phyloP scores from a whole-genome alignment of 2,329 filamentous ascomycete species.

The Chalara sp. region DNA sequence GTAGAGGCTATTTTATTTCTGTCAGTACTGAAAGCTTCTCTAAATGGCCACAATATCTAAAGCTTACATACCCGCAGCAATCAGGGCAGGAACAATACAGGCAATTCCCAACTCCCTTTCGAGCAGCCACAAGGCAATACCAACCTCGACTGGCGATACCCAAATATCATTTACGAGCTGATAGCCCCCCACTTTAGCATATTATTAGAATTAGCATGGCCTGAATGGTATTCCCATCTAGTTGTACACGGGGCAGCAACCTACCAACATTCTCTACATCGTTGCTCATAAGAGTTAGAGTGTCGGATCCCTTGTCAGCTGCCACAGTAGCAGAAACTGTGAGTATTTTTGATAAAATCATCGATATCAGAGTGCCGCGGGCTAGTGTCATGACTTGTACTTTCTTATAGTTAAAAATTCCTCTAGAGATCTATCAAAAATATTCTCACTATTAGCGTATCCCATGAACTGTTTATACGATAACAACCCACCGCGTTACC shows the following conservation, averaged over 20 bases:
- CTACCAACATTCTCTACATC: not conserved
- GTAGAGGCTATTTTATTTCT: not conserved
- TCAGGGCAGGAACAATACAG: constrained; percentile 6
- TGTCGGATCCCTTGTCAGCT: not conserved
- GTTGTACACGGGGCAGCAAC: not conserved
- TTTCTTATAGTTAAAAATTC: not conserved
- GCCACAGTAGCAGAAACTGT: not conserved
- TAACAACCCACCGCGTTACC: not conserved
- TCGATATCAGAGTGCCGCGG: not conserved
- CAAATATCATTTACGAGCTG: not conserved
- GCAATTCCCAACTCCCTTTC: constrained; percentile 28
- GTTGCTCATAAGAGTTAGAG: not conserved
- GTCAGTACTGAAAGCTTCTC: not conserved
- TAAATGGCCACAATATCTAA: not conserved
- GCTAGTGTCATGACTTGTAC: not conserved
- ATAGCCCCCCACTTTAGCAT: not conserved
- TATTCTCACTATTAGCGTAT: not conserved
- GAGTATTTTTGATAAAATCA: not conserved
- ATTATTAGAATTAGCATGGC: not conserved
- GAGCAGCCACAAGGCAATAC: constrained; percentile 29
- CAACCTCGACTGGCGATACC: constrained; percentile 24
- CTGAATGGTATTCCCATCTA: not conserved
- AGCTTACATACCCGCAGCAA: constrained; percentile 1
- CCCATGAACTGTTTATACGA: not conserved
- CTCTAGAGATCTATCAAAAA: not conserved